phyloP scores from a whole-genome alignment of 2,329 filamentous ascomycete species.

The Pseudofabraea citricarpa region DNA sequence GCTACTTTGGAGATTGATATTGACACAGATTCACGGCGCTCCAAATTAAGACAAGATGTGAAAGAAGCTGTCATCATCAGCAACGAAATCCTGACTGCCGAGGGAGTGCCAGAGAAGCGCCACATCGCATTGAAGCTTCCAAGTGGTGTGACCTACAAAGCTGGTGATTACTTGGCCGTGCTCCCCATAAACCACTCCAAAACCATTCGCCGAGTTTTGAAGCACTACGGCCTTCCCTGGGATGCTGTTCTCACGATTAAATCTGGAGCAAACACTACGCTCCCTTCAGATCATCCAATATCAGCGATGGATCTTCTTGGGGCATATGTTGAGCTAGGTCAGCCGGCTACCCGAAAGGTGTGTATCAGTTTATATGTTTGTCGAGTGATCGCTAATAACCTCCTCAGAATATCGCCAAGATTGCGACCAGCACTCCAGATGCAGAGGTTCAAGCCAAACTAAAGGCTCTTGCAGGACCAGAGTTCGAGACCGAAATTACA shows the following conservation, averaged over 20 bases:
- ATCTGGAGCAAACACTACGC: conserved; percentile 43
- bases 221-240: conserved; percentile 61
- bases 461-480: conserved; percentile 38
- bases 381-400: neutral
- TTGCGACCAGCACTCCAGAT: conserved; percentile 7
- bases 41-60: conserved; percentile 54
- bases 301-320: conserved; percentile 60
- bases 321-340: conserved; percentile 68
- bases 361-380: conserved; percentile 11
- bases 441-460: conserved; percentile 32
- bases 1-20: conserved; percentile 14
- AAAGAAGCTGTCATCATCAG: conserved; percentile 54
- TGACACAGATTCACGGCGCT: conserved; percentile 17
- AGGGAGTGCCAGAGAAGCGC: conserved; percentile 51
- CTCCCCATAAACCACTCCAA: conserved; percentile 64
- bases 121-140: conserved; percentile 66
- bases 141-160: conserved; percentile 57
- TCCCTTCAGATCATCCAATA: conserved; percentile 52
- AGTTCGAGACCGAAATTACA: conserved; percentile 43
- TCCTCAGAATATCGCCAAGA: conserved; percentile 4
- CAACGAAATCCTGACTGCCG: conserved; percentile 44
- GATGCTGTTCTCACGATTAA: conserved; percentile 61
- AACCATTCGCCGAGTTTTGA: conserved; percentile 53
- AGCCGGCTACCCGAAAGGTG: conserved; percentile 66
- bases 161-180: conserved; percentile 73